Conservation (phyloP, 495 filamentous ascomycete species). For the Melanomma pulvis-pyrius region DNA sequence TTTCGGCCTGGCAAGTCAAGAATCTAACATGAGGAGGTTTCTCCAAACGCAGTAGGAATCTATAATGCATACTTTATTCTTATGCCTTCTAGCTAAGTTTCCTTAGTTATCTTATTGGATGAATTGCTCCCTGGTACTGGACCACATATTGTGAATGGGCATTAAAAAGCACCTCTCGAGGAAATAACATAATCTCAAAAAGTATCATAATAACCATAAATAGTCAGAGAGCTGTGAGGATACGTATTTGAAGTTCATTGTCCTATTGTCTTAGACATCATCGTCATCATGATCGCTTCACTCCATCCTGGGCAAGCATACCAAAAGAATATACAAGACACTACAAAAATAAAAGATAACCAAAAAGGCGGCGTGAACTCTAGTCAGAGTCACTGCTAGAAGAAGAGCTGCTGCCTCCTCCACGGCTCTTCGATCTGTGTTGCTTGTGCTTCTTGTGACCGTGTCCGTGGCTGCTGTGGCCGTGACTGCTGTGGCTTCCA, state of each 20-base stretch:
- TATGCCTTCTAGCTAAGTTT: too few relatives aligned
- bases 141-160: too few relatives aligned
- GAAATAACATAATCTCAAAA: neutral
- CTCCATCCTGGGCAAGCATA: constrained; percentile 1
- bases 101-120: neutral
- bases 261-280: neutral
- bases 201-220: neutral
- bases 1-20: neutral
- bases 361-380: neutral
- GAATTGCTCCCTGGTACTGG: neutral
- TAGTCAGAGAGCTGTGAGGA: neutral
- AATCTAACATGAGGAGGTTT: neutral
- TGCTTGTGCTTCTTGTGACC: constrained; percentile 37
- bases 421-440: constrained; percentile 30
- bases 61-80: neutral
- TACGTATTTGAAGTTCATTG: neutral
- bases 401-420: constrained; percentile 27
- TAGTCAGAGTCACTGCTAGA: constrained; percentile 40
- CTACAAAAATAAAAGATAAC: neutral
- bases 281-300: neutral
- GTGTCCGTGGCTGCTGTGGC: constrained; percentile 22
- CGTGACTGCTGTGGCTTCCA: constrained; percentile 30
- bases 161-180: too few relatives aligned
- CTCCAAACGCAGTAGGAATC: neutral
- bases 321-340: constrained; percentile 1